A percentile compares a stretch with the other conserved stretches of the same genome.
Evolutionary conservation across 2,329 filamentous ascomycete species (phyloP).

Genomic region (Drechmeria coniospora): DNA sequence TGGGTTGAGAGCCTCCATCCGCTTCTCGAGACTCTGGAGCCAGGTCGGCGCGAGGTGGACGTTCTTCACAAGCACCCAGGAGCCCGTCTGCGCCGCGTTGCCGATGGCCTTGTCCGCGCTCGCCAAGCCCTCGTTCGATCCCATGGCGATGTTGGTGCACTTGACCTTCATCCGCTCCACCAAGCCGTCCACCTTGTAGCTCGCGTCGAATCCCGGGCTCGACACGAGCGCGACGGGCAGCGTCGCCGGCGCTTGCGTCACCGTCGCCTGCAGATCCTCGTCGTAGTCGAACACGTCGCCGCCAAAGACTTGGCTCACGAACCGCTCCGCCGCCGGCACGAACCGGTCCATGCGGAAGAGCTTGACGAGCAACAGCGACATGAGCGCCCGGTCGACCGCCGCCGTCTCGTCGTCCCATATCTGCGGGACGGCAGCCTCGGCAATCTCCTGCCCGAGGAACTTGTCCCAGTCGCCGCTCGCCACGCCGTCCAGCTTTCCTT

Average conservation of each 20-base stretch:
- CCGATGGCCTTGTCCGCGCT: slow-evolving; percentile 91
- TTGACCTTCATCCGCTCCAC: slow-evolving; percentile 69
- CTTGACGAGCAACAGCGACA: slow-evolving; percentile 81
- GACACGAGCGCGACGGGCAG: slow-evolving; percentile 86
- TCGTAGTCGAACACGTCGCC: slow-evolving; percentile 65
- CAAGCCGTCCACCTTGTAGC: slow-evolving; percentile 94
- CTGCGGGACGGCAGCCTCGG: slow-evolving; percentile 67
- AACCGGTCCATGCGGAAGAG: slow-evolving; percentile 92
- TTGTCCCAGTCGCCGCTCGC: slow-evolving; percentile 54
- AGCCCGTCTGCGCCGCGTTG: slow-evolving; percentile 79
- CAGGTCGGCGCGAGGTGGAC: slow-evolving; percentile 91
- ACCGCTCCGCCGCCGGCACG: slow-evolving; percentile 82
- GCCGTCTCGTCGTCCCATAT: slow-evolving; percentile 52
- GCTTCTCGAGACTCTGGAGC: slow-evolving; percentile 94
- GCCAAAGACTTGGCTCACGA: slow-evolving; percentile 76
- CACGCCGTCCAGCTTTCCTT: slow-evolving; percentile 50
- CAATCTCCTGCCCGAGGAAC: slow-evolving; percentile 75
- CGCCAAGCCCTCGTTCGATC: slow-evolving; percentile 83
- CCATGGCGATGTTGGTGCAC: slow-evolving; percentile 98
- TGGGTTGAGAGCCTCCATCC: slow-evolving; percentile 87
- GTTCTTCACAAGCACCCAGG: slow-evolving; percentile 98
- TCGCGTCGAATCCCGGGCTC: slow-evolving; percentile 92
- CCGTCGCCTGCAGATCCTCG: slow-evolving; percentile 73
- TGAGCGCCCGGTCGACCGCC: slow-evolving; percentile 59
- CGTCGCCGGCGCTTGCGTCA: slow-evolving; percentile 67